Percentiles rank a stretch among this genome's conserved stretches.
Evolutionary conservation across 2,329 filamentous ascomycete species (phyloP).

Genomic region (Dothistroma septosporum): DNA sequence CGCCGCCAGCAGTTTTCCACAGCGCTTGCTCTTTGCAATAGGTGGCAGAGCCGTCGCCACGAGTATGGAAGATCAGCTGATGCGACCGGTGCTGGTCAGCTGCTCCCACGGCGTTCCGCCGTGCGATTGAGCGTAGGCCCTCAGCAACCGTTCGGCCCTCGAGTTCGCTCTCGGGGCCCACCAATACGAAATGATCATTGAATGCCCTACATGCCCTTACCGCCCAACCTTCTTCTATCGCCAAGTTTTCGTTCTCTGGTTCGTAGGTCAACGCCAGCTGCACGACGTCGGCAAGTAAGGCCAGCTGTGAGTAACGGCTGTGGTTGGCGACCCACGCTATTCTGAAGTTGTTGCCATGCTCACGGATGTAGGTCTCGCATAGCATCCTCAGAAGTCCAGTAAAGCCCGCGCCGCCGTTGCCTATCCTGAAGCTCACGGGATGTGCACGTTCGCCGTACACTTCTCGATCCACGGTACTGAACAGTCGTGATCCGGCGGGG

Average conservation of each 20-base stretch:
- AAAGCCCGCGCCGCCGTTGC: conserved; percentile 27
- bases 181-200: conserved; percentile 28
- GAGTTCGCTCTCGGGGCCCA: conserved; percentile 13
- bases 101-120: neutral
- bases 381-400: conserved; percentile 21
- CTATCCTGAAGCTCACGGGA: conserved; percentile 21
- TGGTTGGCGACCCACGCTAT: conserved; percentile 27
- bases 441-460: conserved; percentile 17
- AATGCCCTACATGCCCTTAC: conserved; percentile 17
- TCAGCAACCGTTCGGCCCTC: conserved; percentile 1
- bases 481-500: conserved; percentile 7
- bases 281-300: conserved; percentile 22
- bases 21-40: conserved; percentile 21
- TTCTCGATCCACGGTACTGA: conserved; percentile 11
- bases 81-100: neutral
- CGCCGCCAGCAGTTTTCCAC: conserved; percentile 14
- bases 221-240: conserved; percentile 23
- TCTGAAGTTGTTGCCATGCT: conserved; percentile 13
- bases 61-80: conserved; percentile 16
- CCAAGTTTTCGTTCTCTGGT: conserved; percentile 21
- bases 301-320: conserved; percentile 24
- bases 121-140: conserved; percentile 8
- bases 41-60: conserved; percentile 26
- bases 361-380: conserved; percentile 15
- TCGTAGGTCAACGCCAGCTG: conserved; percentile 28